phyloP scores from a whole-genome alignment of 495 filamentous ascomycete species.

The Hypomontagnella monticulosa region DNA sequence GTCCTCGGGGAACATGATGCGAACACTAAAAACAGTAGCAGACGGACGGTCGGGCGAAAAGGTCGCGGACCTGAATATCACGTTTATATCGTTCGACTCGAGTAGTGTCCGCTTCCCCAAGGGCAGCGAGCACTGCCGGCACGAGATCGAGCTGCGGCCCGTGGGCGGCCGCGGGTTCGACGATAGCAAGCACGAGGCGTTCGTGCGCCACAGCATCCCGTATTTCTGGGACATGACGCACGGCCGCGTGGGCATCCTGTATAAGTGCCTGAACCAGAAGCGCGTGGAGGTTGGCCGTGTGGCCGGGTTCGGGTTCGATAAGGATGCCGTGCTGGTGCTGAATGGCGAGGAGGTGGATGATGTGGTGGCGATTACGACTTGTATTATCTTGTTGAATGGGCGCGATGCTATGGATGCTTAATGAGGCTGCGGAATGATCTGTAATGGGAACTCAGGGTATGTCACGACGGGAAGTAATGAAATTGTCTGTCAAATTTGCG shows the following conservation, averaged over 20 bases:
- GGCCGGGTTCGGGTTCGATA: conserved; percentile 42
- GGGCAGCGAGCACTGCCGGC: conserved; percentile 36
- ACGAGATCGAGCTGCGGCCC: conserved; percentile 43
- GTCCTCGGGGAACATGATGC: conserved; percentile 47
- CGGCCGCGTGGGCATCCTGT: conserved; percentile 41
- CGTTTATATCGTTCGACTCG: conserved; percentile 45
- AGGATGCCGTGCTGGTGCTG: conserved; percentile 42
- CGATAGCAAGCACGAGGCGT: conserved; percentile 43
- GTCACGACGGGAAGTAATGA: conserved; percentile 3
- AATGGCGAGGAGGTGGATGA: conserved; percentile 42
- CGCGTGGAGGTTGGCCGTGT: conserved; percentile 45
- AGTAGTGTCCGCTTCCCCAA: conserved; percentile 39
- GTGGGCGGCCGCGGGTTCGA: conserved; percentile 33
- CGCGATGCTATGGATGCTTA: conserved; percentile 46
- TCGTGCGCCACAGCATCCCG: conserved; percentile 42
- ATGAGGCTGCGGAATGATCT: not conserved
- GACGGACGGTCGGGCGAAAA: conserved; percentile 28
- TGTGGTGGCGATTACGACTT: conserved; percentile 41
- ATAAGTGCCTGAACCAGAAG: conserved; percentile 47
- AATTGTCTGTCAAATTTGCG: not conserved
- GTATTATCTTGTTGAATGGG: conserved; percentile 44
- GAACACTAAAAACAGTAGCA: conserved; percentile 43
- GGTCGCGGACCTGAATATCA: conserved; percentile 46
- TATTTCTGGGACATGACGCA: conserved; percentile 48
- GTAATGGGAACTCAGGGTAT: not conserved